These are phyloP conservation scores for Backusella sp. DNA, from an alignment of 192 early-diverging fungal genomes.

Conservation along the genomic window DNA sequence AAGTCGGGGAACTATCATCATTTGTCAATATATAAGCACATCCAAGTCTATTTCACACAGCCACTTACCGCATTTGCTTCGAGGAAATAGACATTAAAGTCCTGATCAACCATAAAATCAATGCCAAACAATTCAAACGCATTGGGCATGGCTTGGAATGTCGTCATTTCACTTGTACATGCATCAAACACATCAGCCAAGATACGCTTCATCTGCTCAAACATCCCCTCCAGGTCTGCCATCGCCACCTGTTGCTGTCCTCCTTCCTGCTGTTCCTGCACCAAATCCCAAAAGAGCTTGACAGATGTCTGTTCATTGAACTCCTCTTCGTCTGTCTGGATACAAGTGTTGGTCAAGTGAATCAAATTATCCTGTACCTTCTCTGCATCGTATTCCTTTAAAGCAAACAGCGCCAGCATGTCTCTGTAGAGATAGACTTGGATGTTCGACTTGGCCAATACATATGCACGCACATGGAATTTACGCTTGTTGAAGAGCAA, in stretches of 20 bases:
- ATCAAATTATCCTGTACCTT: constrained; percentile 47
- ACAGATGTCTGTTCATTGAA: constrained; percentile 58
- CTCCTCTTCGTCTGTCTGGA: constrained; percentile 46
- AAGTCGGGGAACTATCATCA: constrained; percentile 58
- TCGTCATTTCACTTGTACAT: constrained; percentile 54
- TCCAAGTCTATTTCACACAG: not conserved
- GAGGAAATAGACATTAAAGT: constrained; percentile 49
- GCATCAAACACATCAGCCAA: constrained; percentile 60
- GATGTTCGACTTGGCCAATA: constrained; percentile 56
- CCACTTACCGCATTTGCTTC: constrained; percentile 60
- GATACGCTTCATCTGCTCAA: constrained; percentile 56
- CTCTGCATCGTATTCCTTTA: constrained; percentile 40
- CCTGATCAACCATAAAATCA: constrained; percentile 61
- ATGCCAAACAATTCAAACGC: constrained; percentile 69
- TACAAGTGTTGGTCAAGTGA: constrained; percentile 67
- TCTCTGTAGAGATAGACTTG: constrained; percentile 59
- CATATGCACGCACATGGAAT: constrained; percentile 67
- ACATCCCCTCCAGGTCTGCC: constrained; percentile 44
- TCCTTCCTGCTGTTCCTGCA: not conserved
- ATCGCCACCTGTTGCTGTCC: constrained; percentile 12
- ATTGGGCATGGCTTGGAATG: constrained; percentile 63
- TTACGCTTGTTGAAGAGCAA: constrained; percentile 55
- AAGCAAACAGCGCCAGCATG: constrained; percentile 65
- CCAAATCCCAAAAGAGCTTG: constrained; percentile 54
- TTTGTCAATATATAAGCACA: not conserved